These are phyloP conservation scores for Saussurea involucrata DNA, from an alignment of 129 eudicot species.

Conservation along the genomic window DNA sequence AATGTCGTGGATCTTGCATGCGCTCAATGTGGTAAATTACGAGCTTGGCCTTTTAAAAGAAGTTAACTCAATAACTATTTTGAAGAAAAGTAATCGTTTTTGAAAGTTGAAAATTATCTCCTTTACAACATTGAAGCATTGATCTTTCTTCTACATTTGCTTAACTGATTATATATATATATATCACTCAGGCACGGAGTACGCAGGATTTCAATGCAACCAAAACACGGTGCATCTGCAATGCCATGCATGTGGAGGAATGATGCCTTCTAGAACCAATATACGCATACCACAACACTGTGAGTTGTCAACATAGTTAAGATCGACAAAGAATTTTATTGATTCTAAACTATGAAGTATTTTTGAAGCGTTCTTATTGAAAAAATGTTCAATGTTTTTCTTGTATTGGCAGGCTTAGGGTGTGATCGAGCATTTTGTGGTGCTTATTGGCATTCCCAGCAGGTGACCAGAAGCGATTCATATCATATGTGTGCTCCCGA, in stretches of 20 bases:
- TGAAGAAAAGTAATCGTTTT: background rate
- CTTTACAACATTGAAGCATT: background rate
- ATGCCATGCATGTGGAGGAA: conserved; percentile 88
- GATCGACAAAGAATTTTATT: background rate
- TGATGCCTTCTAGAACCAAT: conserved; percentile 88
- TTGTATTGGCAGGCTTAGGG: conserved; percentile 59
- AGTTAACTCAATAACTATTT: background rate
- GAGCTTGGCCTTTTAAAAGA: too few species aligned
- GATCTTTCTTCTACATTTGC: background rate
- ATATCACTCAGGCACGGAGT: conserved; percentile 41
- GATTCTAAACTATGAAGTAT: background rate
- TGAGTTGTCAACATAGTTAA: conserved; percentile 28
- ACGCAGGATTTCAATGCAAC: conserved; percentile 66
- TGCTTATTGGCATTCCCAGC: conserved; percentile 82
- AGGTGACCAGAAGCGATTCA: conserved; percentile 34
- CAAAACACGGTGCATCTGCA: conserved; percentile 77
- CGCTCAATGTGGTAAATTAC: conserved; percentile 72
- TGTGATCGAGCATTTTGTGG: conserved; percentile 98
- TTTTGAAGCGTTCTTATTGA: background rate
- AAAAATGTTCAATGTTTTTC: background rate
- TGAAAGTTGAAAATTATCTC: background rate
- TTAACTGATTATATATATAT: background rate
- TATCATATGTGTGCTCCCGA: conserved; percentile 63
- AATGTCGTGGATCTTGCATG: conserved; percentile 46
- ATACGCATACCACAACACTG: conserved; percentile 66